Evolutionary conservation across 2,329 filamentous ascomycete species (phyloP).

Genomic region (Epichloe typhina): DNA sequence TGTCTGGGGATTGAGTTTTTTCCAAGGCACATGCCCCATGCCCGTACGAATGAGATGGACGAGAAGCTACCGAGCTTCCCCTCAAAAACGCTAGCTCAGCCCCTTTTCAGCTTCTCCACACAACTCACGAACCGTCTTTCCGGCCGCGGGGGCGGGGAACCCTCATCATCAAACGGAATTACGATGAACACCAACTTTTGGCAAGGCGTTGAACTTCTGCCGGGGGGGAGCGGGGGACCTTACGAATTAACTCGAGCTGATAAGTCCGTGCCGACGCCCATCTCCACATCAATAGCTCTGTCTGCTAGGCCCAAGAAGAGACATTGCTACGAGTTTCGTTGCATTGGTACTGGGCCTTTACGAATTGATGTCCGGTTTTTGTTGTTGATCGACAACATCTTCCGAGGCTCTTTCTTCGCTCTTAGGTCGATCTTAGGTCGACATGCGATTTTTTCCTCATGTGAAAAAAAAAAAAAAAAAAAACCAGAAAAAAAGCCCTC

Average conservation of each 20-base stretch:
- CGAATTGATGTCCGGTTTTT: background rate
- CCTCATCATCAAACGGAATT: no score
- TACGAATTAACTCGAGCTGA: background rate
- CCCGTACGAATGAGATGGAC: no score
- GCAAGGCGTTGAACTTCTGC: no score
- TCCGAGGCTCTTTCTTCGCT: slow-evolving; percentile 1
- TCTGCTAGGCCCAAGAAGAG: slow-evolving; percentile 1
- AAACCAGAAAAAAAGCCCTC: no score
- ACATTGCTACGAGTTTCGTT: slow-evolving; percentile 6
- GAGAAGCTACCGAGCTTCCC: background rate
- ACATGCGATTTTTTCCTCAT: background rate
- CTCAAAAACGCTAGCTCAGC: background rate
- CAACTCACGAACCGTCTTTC: no score
- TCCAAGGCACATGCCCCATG: no score
- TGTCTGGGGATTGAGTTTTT: background rate
- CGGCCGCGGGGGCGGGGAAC: no score
- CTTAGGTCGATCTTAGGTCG: background rate
- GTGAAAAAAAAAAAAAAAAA: background rate
- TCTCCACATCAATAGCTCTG: slow-evolving; percentile 3
- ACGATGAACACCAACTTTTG: no score
- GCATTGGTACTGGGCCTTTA: background rate
- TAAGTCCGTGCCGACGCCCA: background rate
- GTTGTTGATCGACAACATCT: background rate
- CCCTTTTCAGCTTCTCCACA: no score
- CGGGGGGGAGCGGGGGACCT: no score